Base-by-base conservation (phyloP, 768 basidiomycete genomes). In the Cystobasidium ongulense region DNA sequence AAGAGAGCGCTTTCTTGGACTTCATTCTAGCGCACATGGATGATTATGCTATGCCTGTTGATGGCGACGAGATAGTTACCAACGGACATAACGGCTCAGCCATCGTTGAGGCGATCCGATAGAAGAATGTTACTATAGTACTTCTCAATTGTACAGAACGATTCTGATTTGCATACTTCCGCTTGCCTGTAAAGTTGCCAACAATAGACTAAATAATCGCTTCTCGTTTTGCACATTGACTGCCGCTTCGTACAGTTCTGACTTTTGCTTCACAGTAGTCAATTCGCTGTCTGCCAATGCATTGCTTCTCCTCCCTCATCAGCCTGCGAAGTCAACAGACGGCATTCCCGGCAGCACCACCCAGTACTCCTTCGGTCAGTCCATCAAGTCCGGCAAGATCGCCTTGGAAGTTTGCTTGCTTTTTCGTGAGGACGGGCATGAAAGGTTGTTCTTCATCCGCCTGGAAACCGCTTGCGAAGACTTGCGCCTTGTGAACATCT, bases 1-100 rank as follows among this genome's bases (percentile, higher is more conserved):
- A 96, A 82, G 96, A 98, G 79, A 96, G 92, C 80, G 98, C 92
- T 78, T 88, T 96, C 75, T 86, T 99, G 70, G 96, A 99, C 80
- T 94, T 63, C 63, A 62, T 65, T 33, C 31, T 73, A 15, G 36
- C 68, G 5, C 68, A 71, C 21, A 71, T 71, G 68, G 68, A 71
- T 36, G 68, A 71, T 5, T 71, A 71, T 29, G 68, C 57, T 35
- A 59, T 59, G 57, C 57, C 57, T 8, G 21, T 59, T 27, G 27
- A 59, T 5, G 57, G 33, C 5, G 33, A 59, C 25, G 57, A 13
- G 11, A 15, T 27, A 50, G 21, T 50, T n/a, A 50, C 5, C 10
- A 21, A 21, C 8, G 18, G 46, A 7, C 46, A 50, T 4, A 50
- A 21, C 21, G 46, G 46, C 21, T 11, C 21, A 21, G 46, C 46